Evolutionary conservation across 2,329 filamentous ascomycete genomes (phyloP).

Genomic region (Alternaria metachromatica): DNA sequence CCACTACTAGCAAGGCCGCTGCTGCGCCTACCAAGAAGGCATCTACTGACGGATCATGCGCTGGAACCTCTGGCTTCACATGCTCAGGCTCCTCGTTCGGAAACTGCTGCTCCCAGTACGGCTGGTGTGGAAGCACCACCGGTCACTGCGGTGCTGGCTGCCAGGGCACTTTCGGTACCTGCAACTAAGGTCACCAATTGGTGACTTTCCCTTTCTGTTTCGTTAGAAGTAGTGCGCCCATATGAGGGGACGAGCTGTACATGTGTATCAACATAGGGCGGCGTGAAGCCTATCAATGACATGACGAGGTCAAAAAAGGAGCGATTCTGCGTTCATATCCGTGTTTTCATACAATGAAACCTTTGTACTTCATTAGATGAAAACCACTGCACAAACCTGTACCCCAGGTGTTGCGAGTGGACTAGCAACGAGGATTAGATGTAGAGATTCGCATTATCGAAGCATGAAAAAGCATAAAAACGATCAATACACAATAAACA

Average conservation of each 20-base stretch:
- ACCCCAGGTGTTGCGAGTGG: not conserved
- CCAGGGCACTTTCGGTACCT: conserved; percentile 43
- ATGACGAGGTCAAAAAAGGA: not conserved
- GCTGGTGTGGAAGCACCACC: conserved; percentile 48
- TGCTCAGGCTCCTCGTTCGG: conserved; percentile 54
- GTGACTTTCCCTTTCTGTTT: not conserved
- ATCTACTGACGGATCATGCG: conserved; percentile 37
- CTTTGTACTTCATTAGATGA: not conserved
- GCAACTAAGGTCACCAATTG: conserved; percentile 16
- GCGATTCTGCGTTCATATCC: not conserved
- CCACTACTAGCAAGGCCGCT: conserved; percentile 6
- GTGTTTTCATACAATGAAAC: not conserved
- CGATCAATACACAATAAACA: not conserved
- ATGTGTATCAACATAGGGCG: not conserved
- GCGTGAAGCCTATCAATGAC: not conserved
- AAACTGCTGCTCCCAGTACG: conserved; percentile 53
- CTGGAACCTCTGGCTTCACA: conserved; percentile 37
- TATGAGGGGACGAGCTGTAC: not conserved
- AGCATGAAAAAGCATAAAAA: not conserved
- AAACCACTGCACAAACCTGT: not conserved
- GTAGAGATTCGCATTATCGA: not conserved
- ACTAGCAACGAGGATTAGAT: not conserved
- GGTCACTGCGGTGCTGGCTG: conserved; percentile 42
- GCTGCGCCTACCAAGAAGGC: conserved; percentile 23
- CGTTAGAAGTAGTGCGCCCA: not conserved